Evolutionary conservation across 768 basidiomycete genomes (phyloP).

Genomic region (Phaeotremella skinneri): DNA sequence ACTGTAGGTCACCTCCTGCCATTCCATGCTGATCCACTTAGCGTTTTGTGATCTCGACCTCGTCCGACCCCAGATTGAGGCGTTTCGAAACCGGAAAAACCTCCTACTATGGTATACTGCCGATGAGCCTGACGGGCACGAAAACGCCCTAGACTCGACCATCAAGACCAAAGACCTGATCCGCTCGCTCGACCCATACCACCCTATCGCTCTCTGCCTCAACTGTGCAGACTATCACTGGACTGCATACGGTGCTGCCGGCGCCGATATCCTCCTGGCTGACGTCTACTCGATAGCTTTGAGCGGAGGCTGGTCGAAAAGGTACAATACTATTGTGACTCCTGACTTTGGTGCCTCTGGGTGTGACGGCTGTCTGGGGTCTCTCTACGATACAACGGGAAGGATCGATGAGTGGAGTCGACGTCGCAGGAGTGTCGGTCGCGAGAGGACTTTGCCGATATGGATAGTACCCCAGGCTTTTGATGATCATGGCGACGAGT

Average conservation of each 20-base stretch:
- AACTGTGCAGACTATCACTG: slow-evolving; percentile 68
- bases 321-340: slow-evolving; percentile 39
- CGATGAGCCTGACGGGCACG: slow-evolving; percentile 59
- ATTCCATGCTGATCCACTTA: slow-evolving; percentile 38
- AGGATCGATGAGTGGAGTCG: slow-evolving; percentile 67
- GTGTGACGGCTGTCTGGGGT: slow-evolving; percentile 67
- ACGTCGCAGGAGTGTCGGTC: slow-evolving; percentile 44
- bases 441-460: slow-evolving; percentile 53
- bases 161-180: slow-evolving; percentile 56
- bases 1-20: slow-evolving; percentile 28
- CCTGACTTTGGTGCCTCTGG: slow-evolving; percentile 70
- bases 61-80: slow-evolving; percentile 67
- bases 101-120: slow-evolving; percentile 66
- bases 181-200: slow-evolving; percentile 58
- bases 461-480: slow-evolving; percentile 83
- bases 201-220: slow-evolving; percentile 63
- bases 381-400: slow-evolving; percentile 65
- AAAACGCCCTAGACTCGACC: slow-evolving; percentile 66
- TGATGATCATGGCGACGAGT: slow-evolving; percentile 55
- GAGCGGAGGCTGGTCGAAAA: slow-evolving; percentile 32
- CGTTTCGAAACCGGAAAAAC: slow-evolving; percentile 65
- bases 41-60: slow-evolving; percentile 65
- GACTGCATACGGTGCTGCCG: slow-evolving; percentile 58
- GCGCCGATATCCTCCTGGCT: slow-evolving; percentile 59
- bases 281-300: slow-evolving; percentile 42